Evolutionary conservation across 2,329 filamentous ascomycete species (phyloP).

Genomic region (Eutypa lata): DNA sequence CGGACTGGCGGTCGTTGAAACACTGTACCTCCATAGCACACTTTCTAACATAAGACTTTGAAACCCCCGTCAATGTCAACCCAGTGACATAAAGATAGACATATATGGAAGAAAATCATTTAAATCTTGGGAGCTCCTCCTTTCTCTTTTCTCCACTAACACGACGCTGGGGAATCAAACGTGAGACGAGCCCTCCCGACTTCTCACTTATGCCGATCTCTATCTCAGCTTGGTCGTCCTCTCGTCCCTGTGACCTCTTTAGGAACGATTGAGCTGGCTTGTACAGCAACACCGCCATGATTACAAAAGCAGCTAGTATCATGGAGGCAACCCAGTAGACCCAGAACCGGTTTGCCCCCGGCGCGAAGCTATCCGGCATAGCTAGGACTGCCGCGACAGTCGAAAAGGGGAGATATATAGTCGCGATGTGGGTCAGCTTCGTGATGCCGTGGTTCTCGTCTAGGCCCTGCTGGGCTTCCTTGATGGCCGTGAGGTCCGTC

Average conservation of each 20-base stretch:
- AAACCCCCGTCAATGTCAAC: too few species aligned
- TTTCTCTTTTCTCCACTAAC: too few species aligned
- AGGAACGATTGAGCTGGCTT: background rate
- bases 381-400: slow-evolving; percentile 1
- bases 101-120: too few species aligned
- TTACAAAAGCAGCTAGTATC: background rate
- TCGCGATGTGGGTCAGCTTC: background rate
- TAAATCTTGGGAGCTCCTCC: too few species aligned
- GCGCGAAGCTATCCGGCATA: background rate
- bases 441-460: slow-evolving; percentile 4
- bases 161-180: too few species aligned
- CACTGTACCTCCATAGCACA: too few species aligned
- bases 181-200: too few species aligned
- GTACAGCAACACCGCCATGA: background rate
- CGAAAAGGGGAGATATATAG: slow-evolving; percentile 1
- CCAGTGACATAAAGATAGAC: too few species aligned
- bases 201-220: too few species aligned
- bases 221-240: too few species aligned
- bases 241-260: background rate
- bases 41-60: too few species aligned
- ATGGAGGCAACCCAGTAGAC: background rate
- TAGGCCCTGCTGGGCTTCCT: background rate
- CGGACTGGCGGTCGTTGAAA: too few species aligned
- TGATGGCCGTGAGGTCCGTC: slow-evolving; percentile 1
- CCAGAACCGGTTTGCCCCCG: background rate